Percentiles rank a stretch among this genome's conserved stretches.
Evolutionary conservation across 345 rosid genomes (phyloP).

Genomic region (Aurinia saxatilis): DNA sequence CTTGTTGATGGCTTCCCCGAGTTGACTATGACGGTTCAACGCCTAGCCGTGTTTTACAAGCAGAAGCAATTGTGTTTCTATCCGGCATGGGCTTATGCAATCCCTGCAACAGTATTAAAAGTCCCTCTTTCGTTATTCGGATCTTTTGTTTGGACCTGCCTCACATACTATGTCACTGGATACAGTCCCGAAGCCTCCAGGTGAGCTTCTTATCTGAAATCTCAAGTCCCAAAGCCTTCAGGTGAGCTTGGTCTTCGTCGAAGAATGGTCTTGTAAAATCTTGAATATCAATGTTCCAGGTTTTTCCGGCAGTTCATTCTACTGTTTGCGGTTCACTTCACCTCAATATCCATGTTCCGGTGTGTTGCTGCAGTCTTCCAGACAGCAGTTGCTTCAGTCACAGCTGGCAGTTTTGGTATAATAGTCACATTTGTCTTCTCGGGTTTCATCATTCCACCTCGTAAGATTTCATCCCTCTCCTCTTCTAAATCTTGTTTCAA

Average conservation of each 20-base stretch:
- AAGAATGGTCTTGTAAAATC: not conserved
- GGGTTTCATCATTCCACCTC: conserved; percentile 60
- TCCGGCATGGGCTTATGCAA: conserved; percentile 86
- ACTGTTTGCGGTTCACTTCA: conserved; percentile 50
- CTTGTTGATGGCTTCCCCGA: conserved; percentile 84
- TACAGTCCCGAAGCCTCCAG: conserved; percentile 65
- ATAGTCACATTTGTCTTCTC: conserved; percentile 43
- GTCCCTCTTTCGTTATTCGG: conserved; percentile 61
- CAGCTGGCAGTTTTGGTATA: conserved; percentile 52
- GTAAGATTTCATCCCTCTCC: conserved; percentile 30
- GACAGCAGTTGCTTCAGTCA: conserved; percentile 41
- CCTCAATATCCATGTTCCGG: conserved; percentile 71
- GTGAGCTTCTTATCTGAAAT: conserved; percentile 27
- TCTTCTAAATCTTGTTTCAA: not conserved
- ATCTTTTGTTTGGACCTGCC: conserved; percentile 51
- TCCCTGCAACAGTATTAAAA: conserved; percentile 78
- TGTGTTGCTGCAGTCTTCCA: conserved; percentile 55
- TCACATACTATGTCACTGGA: conserved; percentile 74
- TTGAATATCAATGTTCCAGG: conserved; percentile 30
- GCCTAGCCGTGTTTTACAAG: conserved; percentile 88
- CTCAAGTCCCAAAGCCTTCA: not conserved
- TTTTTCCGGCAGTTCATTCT: conserved; percentile 63
- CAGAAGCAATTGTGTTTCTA: conserved; percentile 77
- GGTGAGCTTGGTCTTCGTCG: too few species aligned
- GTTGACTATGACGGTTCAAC: conserved; percentile 62